These are phyloP conservation scores for Schizothecium vesticola DNA, from an alignment of 495 filamentous ascomycete genomes.

Conservation along the genomic window DNA sequence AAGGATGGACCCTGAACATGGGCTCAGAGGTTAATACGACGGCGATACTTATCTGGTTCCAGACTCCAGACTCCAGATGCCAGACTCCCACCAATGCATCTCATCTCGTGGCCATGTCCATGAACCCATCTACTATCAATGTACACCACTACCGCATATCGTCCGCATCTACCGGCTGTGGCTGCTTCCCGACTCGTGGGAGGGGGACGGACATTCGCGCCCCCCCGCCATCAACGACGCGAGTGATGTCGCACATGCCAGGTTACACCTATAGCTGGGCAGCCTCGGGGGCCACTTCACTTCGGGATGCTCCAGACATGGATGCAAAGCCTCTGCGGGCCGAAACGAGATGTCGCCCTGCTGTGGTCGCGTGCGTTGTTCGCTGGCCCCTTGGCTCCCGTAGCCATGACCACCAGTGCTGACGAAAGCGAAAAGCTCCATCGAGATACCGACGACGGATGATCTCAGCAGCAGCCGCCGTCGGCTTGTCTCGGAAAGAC, in stretches of 20 bases:
- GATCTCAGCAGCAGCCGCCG: neutral
- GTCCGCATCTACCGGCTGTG: slow-evolving; percentile 10
- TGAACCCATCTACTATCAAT: neutral
- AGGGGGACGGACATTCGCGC: neutral
- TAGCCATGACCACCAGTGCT: neutral
- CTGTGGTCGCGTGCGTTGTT: neutral
- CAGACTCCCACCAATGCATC: neutral
- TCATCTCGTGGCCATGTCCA: neutral
- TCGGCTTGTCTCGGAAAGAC: neutral
- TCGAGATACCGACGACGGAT: neutral
- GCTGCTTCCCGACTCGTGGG: slow-evolving; percentile 14
- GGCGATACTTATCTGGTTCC: neutral
- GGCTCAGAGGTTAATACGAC: neutral
- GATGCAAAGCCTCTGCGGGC: neutral
- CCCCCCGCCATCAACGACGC: neutral
- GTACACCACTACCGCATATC: neutral
- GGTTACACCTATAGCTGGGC: neutral
- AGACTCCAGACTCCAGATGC: neutral
- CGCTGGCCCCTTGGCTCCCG: neutral
- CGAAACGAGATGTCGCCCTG: neutral
- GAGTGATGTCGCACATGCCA: neutral
- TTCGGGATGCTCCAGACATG: neutral
- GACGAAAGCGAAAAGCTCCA: neutral
- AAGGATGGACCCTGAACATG: neutral
- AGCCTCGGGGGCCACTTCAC: neutral